Evolutionary conservation across 495 filamentous ascomycete genomes (phyloP).

Genomic region (Aspergillus saccharolyticus): DNA sequence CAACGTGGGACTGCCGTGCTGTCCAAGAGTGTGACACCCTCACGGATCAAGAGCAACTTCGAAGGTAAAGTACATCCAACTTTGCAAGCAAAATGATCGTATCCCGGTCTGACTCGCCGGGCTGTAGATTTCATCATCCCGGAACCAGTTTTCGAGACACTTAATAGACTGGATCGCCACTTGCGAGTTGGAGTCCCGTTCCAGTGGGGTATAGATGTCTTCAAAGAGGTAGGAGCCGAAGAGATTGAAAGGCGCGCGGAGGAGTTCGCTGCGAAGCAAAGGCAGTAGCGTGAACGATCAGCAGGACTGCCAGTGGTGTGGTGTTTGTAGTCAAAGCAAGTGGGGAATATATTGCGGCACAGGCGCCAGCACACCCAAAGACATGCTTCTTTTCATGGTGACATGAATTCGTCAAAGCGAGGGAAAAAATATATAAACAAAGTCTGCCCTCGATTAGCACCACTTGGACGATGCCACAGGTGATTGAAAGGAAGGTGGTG

Average conservation of each 20-base stretch:
- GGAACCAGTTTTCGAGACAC: constrained; percentile 39
- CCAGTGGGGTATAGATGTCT: constrained; percentile 47
- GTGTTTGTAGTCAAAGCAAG: too few species aligned
- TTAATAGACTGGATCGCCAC: constrained; percentile 42
- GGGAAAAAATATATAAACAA: too few species aligned
- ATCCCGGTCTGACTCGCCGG: background rate
- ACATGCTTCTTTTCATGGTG: too few species aligned
- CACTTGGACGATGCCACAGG: background rate
- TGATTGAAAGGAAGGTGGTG: background rate
- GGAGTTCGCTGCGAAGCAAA: constrained; percentile 39
- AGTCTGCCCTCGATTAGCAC: background rate
- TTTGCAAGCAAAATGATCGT: too few species aligned
- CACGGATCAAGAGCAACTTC: constrained; percentile 55
- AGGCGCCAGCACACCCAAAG: too few species aligned
- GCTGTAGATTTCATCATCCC: constrained; percentile 43
- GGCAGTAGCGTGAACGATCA: too few species aligned
- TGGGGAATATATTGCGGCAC: background rate
- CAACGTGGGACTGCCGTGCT: constrained; percentile 62
- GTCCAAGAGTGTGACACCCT: constrained; percentile 56
- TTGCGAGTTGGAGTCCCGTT: constrained; percentile 49
- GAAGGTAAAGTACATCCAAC: constrained; percentile 22
- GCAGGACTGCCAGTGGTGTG: too few species aligned
- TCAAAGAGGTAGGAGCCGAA: constrained; percentile 43
- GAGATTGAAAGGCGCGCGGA: constrained; percentile 41
- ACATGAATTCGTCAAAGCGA: too few species aligned